These are phyloP conservation scores for Cyanidiococcus yangmingshanensis DNA, from an alignment of 23 red algal genomes.

Conservation along the genomic window DNA sequence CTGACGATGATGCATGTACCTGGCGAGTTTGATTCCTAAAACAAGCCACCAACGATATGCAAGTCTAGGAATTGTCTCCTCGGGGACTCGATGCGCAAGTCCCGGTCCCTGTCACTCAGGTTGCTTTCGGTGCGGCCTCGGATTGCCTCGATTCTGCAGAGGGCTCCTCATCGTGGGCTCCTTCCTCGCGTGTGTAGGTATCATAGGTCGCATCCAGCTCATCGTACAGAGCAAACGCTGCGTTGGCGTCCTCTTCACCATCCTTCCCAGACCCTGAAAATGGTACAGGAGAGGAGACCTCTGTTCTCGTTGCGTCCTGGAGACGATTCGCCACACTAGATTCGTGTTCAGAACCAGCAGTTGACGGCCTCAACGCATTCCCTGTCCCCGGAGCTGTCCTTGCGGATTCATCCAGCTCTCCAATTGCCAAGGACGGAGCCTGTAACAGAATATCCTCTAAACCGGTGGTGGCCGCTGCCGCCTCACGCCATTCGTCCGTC, in stretches of 20 bases:
- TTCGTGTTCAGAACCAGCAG: background rate
- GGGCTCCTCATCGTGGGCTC: too few species aligned
- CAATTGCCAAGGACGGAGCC: background rate
- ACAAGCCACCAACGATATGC: too few species aligned
- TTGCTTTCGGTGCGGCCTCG: too few species aligned
- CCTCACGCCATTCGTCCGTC: constrained; percentile 6
- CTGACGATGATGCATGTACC: too few species aligned
- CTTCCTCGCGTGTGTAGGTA: background rate
- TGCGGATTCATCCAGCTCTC: too few species aligned
- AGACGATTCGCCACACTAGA: background rate
- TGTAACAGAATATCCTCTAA: background rate
- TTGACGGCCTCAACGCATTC: background rate
- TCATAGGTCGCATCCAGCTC: constrained; percentile 5
- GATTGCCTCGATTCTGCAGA: too few species aligned
- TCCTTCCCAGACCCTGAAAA: background rate
- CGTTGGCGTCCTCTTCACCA: background rate
- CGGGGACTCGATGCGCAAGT: too few species aligned
- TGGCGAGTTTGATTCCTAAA: too few species aligned
- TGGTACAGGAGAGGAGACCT: background rate
- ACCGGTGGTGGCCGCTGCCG: background rate
- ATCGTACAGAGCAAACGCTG: constrained; percentile 1
- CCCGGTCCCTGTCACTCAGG: too few species aligned
- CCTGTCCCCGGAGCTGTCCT: background rate
- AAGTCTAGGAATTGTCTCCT: too few species aligned
- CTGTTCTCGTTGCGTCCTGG: too few species aligned